Evolutionary conservation across 2,329 filamentous ascomycete genomes (phyloP).

Genomic region (Neofusicoccum laricinum): DNA sequence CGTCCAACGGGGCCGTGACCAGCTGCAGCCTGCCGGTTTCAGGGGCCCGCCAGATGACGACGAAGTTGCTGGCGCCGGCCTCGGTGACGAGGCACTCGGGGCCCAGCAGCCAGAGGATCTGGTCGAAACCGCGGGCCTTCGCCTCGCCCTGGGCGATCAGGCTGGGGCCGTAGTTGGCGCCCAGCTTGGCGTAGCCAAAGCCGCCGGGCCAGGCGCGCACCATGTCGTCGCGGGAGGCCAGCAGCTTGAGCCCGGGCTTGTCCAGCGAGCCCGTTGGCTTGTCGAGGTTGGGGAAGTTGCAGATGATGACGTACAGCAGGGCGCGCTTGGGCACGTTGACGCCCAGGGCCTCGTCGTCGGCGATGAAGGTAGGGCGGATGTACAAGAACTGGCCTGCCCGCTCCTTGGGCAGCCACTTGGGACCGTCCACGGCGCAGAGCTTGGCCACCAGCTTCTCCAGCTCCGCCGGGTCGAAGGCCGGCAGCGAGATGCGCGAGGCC

Average conservation of each 20-base stretch:
- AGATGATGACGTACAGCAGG: constrained; percentile 77
- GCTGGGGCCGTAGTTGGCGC: constrained; percentile 87
- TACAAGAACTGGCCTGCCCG: constrained; percentile 73
- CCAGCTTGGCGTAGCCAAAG: constrained; percentile 88
- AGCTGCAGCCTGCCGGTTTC: constrained; percentile 62
- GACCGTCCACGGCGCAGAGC: constrained; percentile 69
- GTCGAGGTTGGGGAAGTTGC: constrained; percentile 47
- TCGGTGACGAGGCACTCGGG: constrained; percentile 77
- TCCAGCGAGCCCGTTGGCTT: constrained; percentile 17
- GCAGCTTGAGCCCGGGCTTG: constrained; percentile 57
- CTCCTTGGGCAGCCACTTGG: constrained; percentile 74
- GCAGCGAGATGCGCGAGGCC: constrained; percentile 66
- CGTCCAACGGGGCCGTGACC: constrained; percentile 78
- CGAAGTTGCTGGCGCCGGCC: constrained; percentile 90
- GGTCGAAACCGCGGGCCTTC: constrained; percentile 69
- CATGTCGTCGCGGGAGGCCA: constrained; percentile 77
- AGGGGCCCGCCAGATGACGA: constrained; percentile 71
- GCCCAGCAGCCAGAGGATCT: constrained; percentile 93
- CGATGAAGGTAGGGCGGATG: constrained; percentile 83
- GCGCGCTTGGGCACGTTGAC: constrained; percentile 78
- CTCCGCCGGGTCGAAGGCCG: constrained; percentile 67
- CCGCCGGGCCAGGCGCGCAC: constrained; percentile 91
- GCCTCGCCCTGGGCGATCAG: constrained; percentile 77
- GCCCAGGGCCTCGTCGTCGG: constrained; percentile 74
- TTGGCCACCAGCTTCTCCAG: constrained; percentile 71